phyloP scores from a whole-genome alignment of 2,329 filamentous ascomycete species.

The Metarhizium sp. region DNA sequence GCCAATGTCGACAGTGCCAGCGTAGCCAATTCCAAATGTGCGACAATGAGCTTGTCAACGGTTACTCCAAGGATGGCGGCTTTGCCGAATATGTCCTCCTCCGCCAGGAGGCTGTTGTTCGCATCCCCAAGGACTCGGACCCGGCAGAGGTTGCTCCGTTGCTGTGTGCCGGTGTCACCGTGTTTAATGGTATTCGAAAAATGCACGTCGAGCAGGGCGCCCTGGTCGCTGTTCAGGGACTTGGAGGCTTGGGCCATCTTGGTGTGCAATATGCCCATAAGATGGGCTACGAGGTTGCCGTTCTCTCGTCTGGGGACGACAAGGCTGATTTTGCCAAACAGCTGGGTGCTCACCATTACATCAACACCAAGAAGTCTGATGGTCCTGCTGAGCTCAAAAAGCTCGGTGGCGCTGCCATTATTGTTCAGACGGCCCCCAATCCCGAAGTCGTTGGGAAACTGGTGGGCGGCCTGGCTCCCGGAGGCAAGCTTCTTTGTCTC shows the following conservation, averaged over 20 bases:
- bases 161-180: slow-evolving; percentile 56
- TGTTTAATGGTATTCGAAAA: slow-evolving; percentile 50
- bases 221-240: slow-evolving; percentile 53
- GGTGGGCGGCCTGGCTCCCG: slow-evolving; percentile 40
- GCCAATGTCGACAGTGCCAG: slow-evolving; percentile 52
- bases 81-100: slow-evolving; percentile 56
- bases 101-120: slow-evolving; percentile 49
- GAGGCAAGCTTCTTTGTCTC: slow-evolving; percentile 52
- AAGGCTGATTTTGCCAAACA: slow-evolving; percentile 58
- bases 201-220: slow-evolving; percentile 41
- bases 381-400: slow-evolving; percentile 31
- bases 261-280: slow-evolving; percentile 66
- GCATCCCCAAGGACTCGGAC: slow-evolving; percentile 42
- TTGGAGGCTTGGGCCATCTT: slow-evolving; percentile 69
- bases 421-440: slow-evolving; percentile 56
- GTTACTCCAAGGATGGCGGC: slow-evolving; percentile 56
- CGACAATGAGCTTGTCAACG: slow-evolving; percentile 52
- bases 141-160: slow-evolving; percentile 47
- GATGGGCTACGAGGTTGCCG: slow-evolving; percentile 68
- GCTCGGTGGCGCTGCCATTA: slow-evolving; percentile 52
- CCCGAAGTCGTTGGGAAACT: slow-evolving; percentile 43
- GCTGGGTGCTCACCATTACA: slow-evolving; percentile 35
- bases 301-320: slow-evolving; percentile 53
- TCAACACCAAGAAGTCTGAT: slow-evolving; percentile 43
- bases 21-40: slow-evolving; percentile 61